A percentile compares a stretch with the other conserved stretches of the same genome.
Evolutionary conservation across 2,329 filamentous ascomycete species (phyloP).

Genomic region (Fusarium sp.): DNA sequence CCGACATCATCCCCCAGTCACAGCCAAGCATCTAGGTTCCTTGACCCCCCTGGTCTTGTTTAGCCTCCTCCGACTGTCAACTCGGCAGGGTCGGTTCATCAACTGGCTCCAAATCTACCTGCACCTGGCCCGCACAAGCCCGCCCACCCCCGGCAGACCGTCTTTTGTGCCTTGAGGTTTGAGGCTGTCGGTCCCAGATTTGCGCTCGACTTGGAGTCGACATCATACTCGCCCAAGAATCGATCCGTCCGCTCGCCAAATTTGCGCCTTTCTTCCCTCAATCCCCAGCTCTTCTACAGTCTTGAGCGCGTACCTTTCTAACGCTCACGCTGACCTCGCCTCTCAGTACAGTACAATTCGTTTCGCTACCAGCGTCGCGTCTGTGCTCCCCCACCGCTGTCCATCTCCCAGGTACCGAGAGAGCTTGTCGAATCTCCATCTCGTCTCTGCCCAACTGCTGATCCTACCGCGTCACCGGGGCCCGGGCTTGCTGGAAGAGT

Average conservation of each 20-base stretch:
- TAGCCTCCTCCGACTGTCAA: slow-evolving; percentile 47
- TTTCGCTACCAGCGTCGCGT: slow-evolving; percentile 37
- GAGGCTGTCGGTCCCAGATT: slow-evolving; percentile 40
- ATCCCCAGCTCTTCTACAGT: slow-evolving; percentile 20
- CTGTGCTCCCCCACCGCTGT: slow-evolving; percentile 45
- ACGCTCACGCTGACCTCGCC: slow-evolving; percentile 17
- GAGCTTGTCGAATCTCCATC: slow-evolving; percentile 45
- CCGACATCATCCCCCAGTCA: slow-evolving; percentile 44
- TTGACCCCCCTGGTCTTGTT: slow-evolving; percentile 44
- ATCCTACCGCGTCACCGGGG: slow-evolving; percentile 45
- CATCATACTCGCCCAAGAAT: slow-evolving; percentile 44
- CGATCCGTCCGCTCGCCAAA: slow-evolving; percentile 39
- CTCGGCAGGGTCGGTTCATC: slow-evolving; percentile 46
- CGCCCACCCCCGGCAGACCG: slow-evolving; percentile 46
- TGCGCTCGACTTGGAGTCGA: slow-evolving; percentile 43
- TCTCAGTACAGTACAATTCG: slow-evolving; percentile 25
- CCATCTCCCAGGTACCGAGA: slow-evolving; percentile 40
- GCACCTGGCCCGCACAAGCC: slow-evolving; percentile 34
- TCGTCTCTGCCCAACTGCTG: slow-evolving; percentile 48
- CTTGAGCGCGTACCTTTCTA: slow-evolving; percentile 32
- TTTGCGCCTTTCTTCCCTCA: slow-evolving; percentile 41
- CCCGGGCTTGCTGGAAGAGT: slow-evolving; percentile 37
- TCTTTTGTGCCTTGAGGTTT: slow-evolving; percentile 44
- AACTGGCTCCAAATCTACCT: slow-evolving; percentile 44
- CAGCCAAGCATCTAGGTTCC: slow-evolving; percentile 42